Evolutionary conservation across 1,284 basidiomycete species (phyloP).

Genomic region (Ustilago curta): DNA sequence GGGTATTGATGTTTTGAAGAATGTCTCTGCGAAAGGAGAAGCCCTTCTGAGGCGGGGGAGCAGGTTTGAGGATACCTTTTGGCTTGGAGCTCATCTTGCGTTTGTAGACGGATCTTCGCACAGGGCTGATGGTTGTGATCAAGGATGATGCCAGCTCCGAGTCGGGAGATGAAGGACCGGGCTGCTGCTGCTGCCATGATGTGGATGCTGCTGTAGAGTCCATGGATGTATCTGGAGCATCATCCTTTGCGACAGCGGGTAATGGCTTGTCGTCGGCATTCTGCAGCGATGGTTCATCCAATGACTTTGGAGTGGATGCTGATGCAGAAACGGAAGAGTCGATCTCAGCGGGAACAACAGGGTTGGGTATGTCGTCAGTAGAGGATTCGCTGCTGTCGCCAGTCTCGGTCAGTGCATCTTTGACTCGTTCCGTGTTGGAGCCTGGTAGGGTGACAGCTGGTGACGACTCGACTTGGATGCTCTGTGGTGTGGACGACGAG

Average conservation of each 20-base stretch:
- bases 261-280: constrained; percentile 22
- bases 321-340: not conserved
- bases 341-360: constrained; percentile 18
- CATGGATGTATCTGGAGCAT: constrained; percentile 5
- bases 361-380: not conserved
- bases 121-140: constrained; percentile 38
- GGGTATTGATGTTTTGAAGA: constrained; percentile 62
- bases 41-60: constrained; percentile 57
- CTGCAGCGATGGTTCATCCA: not conserved
- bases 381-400: not conserved
- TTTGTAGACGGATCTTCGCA: constrained; percentile 51
- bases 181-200: constrained; percentile 12
- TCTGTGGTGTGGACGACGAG: not conserved
- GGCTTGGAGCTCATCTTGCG: constrained; percentile 38
- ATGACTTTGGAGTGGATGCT: not conserved
- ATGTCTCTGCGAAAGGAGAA: constrained; percentile 65
- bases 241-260: constrained; percentile 7
- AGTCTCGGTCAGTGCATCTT: not conserved
- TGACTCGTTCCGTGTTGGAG: not conserved
- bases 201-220: constrained; percentile 13
- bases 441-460: not conserved
- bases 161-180: constrained; percentile 9
- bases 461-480: not conserved
- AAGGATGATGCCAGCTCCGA: constrained; percentile 27
- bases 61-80: constrained; percentile 63